A percentile compares a stretch with the other conserved stretches of the same genome.
Conservation (phyloP, 139 green algal species). For the Desmodesmus armatus region DNA sequence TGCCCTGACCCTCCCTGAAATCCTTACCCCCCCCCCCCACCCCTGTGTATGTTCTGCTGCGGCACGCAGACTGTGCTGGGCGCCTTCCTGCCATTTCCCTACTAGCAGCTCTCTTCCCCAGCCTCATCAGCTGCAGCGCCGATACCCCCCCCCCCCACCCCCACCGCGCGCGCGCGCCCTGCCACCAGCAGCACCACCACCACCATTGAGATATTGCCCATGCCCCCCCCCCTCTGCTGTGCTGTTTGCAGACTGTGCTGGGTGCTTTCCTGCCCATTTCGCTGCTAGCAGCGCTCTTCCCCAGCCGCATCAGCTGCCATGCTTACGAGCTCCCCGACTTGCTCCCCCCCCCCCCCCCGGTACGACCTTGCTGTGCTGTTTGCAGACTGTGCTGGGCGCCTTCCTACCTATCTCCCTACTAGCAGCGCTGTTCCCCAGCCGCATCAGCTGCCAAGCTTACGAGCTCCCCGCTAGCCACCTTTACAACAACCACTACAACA, state of each 20-base stretch:
- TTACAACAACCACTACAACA: neutral
- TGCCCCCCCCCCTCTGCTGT: neutral
- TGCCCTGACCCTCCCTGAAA: too few species aligned
- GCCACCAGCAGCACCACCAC: too few species aligned
- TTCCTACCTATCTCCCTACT: slow-evolving; percentile 36
- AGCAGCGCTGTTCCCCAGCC: slow-evolving; percentile 39
- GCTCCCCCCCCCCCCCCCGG: neutral
- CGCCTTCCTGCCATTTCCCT: slow-evolving; percentile 39
- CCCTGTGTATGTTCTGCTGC: too few species aligned
- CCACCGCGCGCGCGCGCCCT: neutral
- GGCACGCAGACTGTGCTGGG: slow-evolving; percentile 25
- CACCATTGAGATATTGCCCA: slow-evolving; percentile 26
- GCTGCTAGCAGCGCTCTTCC: slow-evolving; percentile 38
- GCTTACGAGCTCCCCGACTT: slow-evolving; percentile 35
- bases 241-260: slow-evolving; percentile 17
- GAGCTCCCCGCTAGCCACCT: slow-evolving; percentile 36
- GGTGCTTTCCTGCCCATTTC: neutral
- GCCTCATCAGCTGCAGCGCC: slow-evolving; percentile 4
- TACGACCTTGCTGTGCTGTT: neutral
- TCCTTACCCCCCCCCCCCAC: too few species aligned
- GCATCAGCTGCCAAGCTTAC: slow-evolving; percentile 16
- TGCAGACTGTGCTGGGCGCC: slow-evolving; percentile 36
- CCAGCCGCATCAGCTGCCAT: slow-evolving; percentile 1
- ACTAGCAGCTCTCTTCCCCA: slow-evolving; percentile 38
- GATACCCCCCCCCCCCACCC: slow-evolving; percentile 33